A percentile compares a stretch with the other conserved stretches of the same genome.
Evolutionary conservation across 2,329 filamentous ascomycete species (phyloP).

Genomic region (Fusarium hostae): DNA sequence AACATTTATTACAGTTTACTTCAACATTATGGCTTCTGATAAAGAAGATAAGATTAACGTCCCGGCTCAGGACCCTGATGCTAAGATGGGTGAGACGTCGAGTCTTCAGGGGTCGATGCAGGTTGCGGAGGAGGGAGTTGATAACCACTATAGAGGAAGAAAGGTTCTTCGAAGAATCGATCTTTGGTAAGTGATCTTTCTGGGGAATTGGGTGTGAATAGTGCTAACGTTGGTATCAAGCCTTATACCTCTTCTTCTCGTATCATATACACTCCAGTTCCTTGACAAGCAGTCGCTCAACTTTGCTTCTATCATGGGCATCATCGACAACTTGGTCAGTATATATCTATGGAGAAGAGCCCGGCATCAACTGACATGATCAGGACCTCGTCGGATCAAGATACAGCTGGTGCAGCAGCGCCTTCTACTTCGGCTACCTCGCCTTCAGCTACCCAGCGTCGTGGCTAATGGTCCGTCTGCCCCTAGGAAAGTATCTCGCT

Average conservation of each 20-base stretch:
- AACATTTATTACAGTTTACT: neutral
- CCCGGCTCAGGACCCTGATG: neutral
- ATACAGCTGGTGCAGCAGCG: slow-evolving; percentile 40
- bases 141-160: neutral
- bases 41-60: slow-evolving; percentile 13
- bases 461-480: slow-evolving; percentile 37
- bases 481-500: slow-evolving; percentile 34
- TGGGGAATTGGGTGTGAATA: too few relatives aligned
- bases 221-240: neutral
- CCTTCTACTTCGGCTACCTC: slow-evolving; percentile 41
- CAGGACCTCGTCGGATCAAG: slow-evolving; percentile 29
- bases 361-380: neutral
- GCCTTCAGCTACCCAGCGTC: slow-evolving; percentile 41
- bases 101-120: slow-evolving; percentile 28
- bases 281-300: slow-evolving; percentile 42
- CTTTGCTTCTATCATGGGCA: slow-evolving; percentile 41
- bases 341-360: fast-evolving
- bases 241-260: slow-evolving; percentile 33
- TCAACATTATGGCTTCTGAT: slow-evolving; percentile 2
- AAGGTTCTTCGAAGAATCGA: slow-evolving; percentile 31
- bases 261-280: slow-evolving; percentile 41
- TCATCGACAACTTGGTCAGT: slow-evolving; percentile 35
- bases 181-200: slow-evolving; percentile 28
- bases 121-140: slow-evolving; percentile 13
- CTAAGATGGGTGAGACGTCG: slow-evolving; percentile 26